phyloP scores from a whole-genome alignment of 116 monocot species.

The Iris pallida region DNA sequence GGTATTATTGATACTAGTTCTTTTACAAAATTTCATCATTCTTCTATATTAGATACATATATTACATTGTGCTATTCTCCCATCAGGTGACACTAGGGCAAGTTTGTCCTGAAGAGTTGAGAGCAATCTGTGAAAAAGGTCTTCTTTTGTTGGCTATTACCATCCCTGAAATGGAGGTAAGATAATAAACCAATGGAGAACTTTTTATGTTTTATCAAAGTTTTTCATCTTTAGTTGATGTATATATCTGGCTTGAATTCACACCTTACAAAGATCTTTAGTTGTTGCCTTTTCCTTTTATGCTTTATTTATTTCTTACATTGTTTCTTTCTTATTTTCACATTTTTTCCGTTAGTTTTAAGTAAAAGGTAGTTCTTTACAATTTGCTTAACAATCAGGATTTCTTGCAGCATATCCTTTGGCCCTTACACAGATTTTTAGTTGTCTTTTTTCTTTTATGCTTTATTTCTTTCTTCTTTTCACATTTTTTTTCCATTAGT shows the following conservation, averaged over 20 bases:
- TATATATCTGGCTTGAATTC: no score
- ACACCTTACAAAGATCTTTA: no score
- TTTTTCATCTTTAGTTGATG: no score
- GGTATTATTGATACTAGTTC: conserved; percentile 21
- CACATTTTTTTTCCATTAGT: no score
- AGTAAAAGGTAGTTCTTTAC: no score
- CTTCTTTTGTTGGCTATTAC: conserved; percentile 83
- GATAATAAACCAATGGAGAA: no score
- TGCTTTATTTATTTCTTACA: neutral
- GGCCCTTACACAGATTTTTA: no score
- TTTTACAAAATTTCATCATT: neutral
- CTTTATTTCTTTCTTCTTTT: no score
- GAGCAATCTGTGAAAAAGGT: conserved; percentile 81
- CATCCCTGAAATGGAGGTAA: conserved; percentile 97
- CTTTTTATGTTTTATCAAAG: no score
- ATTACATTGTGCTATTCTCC: neutral
- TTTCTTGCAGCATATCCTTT: no score
- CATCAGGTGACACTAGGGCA: conserved; percentile 47
- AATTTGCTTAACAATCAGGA: neutral
- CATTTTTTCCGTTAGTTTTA: no score
- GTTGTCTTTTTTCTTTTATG: neutral
- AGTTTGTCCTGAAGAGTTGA: conserved; percentile 51
- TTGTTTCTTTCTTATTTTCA: no score
- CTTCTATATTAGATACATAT: conserved; percentile 4
- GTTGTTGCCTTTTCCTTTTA: neutral